Evolutionary conservation across 805 yeast genomes (phyloP).

Genomic region (Saccharomycopsis guyanensis): DNA sequence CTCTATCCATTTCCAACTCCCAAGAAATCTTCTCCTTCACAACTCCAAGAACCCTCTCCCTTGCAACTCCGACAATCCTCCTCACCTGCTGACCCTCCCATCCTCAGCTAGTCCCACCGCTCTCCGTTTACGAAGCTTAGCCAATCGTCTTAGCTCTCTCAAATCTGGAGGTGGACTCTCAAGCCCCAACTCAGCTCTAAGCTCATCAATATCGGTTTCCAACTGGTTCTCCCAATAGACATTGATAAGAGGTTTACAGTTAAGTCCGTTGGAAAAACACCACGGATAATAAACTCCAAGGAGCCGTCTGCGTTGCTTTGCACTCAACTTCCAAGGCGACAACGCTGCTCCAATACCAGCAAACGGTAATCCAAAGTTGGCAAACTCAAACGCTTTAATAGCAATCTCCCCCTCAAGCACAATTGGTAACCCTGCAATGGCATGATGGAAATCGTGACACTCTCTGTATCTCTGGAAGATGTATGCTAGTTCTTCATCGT

Average conservation of each 20-base stretch:
- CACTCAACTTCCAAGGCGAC: slow-evolving; percentile 73
- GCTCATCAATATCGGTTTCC: slow-evolving; percentile 61
- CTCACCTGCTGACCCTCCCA: too few relatives aligned
- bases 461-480: slow-evolving; percentile 93
- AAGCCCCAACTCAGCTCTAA: slow-evolving; percentile 66
- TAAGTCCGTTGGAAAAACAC: slow-evolving; percentile 70
- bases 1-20: too few relatives aligned
- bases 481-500: slow-evolving; percentile 84
- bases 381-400: slow-evolving; percentile 83
- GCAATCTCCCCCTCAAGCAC: slow-evolving; percentile 96
- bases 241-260: slow-evolving; percentile 70
- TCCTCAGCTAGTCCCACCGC: too few relatives aligned
- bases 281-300: slow-evolving; percentile 74
- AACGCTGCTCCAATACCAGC: slow-evolving; percentile 87
- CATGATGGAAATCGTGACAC: slow-evolving; percentile 95
- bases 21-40: too few relatives aligned
- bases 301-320: slow-evolving; percentile 55
- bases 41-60: too few relatives aligned
- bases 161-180: slow-evolving; percentile 68
- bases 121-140: too few relatives aligned
- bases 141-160: slow-evolving; percentile 47
- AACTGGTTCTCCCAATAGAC: slow-evolving; percentile 88
- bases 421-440: slow-evolving; percentile 83
- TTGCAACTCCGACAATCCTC: too few relatives aligned
- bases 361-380: slow-evolving; percentile 91